Percentiles rank a stretch among this genome's conserved stretches.
Evolutionary conservation across 441 rosid species (phyloP).

Genomic region (Populus hybrid): DNA sequence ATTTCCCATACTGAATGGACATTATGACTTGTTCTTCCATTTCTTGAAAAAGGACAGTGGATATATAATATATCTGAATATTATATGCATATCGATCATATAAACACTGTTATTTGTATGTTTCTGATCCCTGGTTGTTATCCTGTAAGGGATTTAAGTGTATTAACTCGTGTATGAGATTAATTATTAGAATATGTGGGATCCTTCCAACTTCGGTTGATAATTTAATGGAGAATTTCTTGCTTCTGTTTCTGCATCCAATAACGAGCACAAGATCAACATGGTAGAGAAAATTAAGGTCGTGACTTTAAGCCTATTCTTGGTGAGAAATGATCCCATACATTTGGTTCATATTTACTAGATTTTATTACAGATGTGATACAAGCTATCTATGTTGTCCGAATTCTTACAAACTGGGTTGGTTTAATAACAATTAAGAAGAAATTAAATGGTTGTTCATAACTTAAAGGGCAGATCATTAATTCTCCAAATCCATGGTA

Average conservation of each 20-base stretch:
- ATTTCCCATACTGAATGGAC: not conserved
- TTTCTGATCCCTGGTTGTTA: not conserved
- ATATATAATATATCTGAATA: not conserved
- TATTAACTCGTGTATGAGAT: not conserved
- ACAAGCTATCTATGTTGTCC: not conserved
- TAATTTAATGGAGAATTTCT: not conserved
- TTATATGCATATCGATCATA: not conserved
- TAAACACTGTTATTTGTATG: not conserved
- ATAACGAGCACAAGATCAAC: not conserved
- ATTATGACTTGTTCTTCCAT: not conserved
- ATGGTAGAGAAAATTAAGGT: not conserved
- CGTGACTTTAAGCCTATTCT: not conserved
- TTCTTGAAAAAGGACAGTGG: not conserved
- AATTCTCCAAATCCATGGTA: not conserved
- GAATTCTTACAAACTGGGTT: not conserved
- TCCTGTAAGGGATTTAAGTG: not conserved
- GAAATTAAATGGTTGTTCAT: not conserved
- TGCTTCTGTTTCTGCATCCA: not conserved
- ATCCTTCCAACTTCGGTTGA: not conserved
- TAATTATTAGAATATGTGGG: not conserved
- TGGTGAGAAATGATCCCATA: not conserved
- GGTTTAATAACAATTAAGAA: too few species aligned
- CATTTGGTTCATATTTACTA: not conserved
- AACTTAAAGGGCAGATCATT: too few species aligned
- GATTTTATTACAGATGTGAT: not conserved